These are phyloP conservation scores for Malus orientalis DNA, from an alignment of 306 rosid species.

Conservation along the genomic window DNA sequence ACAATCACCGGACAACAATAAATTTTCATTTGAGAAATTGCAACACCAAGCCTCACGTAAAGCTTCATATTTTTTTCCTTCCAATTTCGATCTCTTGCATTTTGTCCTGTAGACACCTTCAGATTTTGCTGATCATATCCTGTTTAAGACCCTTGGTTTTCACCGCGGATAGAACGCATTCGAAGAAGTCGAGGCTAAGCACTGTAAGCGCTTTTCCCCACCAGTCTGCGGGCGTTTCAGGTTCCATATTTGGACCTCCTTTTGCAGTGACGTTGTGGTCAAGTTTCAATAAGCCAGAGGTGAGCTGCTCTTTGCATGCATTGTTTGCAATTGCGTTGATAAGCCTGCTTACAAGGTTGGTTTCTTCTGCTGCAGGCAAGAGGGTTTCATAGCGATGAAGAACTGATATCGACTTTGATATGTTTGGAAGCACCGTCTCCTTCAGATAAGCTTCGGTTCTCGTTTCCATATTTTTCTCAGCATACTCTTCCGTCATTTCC, in stretches of 20 bases:
- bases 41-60: too few relatives aligned
- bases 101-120: conserved; percentile 12
- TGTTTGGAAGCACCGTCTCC: conserved; percentile 60
- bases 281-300: conserved; percentile 72
- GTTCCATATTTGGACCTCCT: conserved; percentile 38
- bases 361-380: conserved; percentile 73
- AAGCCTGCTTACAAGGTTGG: conserved; percentile 57
- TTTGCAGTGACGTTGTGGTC: conserved; percentile 70
- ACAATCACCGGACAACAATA: too few relatives aligned
- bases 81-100: too few relatives aligned
- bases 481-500: conserved; percentile 83
- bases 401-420: conserved; percentile 64
- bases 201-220: conserved; percentile 77
- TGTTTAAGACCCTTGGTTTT: conserved; percentile 90
- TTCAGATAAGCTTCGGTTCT: conserved; percentile 60
- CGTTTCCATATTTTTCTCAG: conserved; percentile 66
- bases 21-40: too few relatives aligned
- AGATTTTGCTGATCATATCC: conserved; percentile 81
- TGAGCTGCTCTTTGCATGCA: conserved; percentile 91
- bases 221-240: conserved; percentile 92
- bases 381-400: conserved; percentile 80
- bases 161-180: conserved; percentile 64
- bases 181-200: conserved; percentile 75
- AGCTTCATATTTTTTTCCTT: too few relatives aligned
- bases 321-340: conserved; percentile 75